phyloP scores from a whole-genome alignment of 73 alveolate species.

The Uronychia setigera region DNA sequence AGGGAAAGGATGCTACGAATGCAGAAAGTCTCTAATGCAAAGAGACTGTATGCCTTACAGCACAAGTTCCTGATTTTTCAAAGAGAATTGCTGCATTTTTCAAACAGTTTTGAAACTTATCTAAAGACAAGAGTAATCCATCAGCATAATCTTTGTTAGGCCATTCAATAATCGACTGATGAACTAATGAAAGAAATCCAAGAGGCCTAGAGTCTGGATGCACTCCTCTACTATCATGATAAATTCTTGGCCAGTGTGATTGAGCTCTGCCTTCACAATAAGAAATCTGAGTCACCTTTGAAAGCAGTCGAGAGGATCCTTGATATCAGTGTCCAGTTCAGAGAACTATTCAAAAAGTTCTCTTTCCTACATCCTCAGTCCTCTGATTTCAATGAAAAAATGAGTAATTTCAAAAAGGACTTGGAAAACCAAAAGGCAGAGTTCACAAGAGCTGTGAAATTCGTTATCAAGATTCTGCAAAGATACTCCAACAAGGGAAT shows the following conservation, averaged over 20 bases:
- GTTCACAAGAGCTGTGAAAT: conserved; percentile 23
- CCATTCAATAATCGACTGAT: neutral
- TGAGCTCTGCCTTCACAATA: conserved; percentile 47
- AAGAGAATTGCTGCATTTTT: conserved; percentile 57
- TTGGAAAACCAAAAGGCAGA: conserved; percentile 15
- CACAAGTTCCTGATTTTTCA: conserved; percentile 36
- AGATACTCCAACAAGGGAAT: conserved; percentile 48
- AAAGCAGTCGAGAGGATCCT: conserved; percentile 33
- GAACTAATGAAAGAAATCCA: conserved; percentile 24
- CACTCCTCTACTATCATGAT: conserved; percentile 22
- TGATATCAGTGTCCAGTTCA: conserved; percentile 13
- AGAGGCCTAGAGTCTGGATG: conserved; percentile 32
- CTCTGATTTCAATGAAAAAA: conserved; percentile 10
- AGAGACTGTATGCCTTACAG: neutral
- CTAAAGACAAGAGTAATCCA: conserved; percentile 52
- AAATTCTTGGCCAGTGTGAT: conserved; percentile 35
- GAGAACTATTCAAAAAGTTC: conserved; percentile 40
- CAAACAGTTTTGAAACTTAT: conserved; percentile 42
- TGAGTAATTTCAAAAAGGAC: conserved; percentile 16
- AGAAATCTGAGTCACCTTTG: conserved; percentile 15
- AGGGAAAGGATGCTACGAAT: neutral
- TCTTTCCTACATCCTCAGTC: conserved; percentile 7
- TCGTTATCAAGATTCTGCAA: conserved; percentile 19
- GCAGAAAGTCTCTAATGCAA: neutral
- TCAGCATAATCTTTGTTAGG: too few relatives aligned